A percentile compares a stretch with the other conserved stretches of the same genome.
These are phyloP conservation scores for Mortierella sp. DNA, from an alignment of 371 early-diverging fungal genomes.

Conservation along the genomic window DNA sequence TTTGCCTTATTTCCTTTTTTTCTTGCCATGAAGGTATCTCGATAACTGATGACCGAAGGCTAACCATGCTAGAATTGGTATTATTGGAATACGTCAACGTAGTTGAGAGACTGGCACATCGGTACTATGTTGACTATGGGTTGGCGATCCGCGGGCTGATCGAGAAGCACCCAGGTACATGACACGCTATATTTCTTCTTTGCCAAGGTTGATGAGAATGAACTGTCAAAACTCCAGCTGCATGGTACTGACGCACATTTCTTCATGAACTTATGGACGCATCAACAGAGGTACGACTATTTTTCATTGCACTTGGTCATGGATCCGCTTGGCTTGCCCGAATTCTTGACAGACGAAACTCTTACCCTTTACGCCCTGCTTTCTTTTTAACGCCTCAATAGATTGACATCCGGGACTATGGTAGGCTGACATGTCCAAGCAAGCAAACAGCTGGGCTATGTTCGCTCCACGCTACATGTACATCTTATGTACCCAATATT, in stretches of 20 bases:
- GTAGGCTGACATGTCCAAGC: constrained; percentile 5
- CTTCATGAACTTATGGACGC: neutral
- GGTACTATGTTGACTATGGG: constrained; percentile 82
- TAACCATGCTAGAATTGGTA: no score
- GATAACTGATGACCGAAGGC: neutral
- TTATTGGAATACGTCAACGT: neutral
- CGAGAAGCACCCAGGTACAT: constrained; percentile 69
- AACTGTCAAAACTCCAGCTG: neutral
- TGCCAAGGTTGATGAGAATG: neutral
- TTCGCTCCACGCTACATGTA: neutral
- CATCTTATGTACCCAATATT: no score
- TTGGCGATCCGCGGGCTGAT: constrained; percentile 82
- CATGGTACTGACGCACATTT: neutral
- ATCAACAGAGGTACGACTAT: neutral
- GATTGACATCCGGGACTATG: constrained; percentile 54
- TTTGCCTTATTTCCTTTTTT: no score
- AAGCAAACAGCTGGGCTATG: neutral
- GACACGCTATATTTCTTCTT: neutral
- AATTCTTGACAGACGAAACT: neutral
- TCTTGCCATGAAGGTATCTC: constrained; percentile 56
- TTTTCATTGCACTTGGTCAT: neutral
- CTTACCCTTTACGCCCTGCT: neutral
- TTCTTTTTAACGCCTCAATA: neutral
- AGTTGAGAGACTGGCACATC: constrained; percentile 11
- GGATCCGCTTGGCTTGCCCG: neutral